Evolutionary conservation across 2,329 filamentous ascomycete genomes (phyloP), one percentile per base, ranked within the genome.

Genomic region (Epichloe gansuensis): DNA sequence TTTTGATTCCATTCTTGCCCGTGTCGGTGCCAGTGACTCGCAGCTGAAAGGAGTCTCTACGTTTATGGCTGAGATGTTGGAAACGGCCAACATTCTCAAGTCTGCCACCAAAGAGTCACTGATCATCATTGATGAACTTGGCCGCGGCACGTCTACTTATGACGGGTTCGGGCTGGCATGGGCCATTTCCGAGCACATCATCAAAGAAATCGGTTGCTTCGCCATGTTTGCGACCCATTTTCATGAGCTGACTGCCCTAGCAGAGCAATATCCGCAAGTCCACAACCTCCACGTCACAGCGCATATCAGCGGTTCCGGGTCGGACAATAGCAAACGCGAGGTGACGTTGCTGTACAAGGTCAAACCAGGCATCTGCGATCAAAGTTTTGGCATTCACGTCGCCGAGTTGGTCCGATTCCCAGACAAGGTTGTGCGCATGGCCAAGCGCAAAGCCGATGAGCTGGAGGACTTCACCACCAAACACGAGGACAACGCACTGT

Each of bases 61-160:
- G 0, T 98, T 98, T 69, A 98, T 98, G 94, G 93, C 93, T 2
- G 93, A 98, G 72, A 98, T 98, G 93, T 80, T 98, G 23, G 93
- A 98, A 68, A 98, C 93, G 1, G 90, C 93, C 59, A 97, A 97
- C 66, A 98, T 98, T 58, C 83, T 98, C 64, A 97, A 97, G 72
- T 94, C 89, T 0, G 93, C 93, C 2, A 98, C 93, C 0, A 82
- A 86, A 35, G 93, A 98, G 66, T 95, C 89, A 4, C 79, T 98
- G 51, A 97, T 98, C 71, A 97, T 98, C 68, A 96, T 98, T 60
- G 94, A 98, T 67, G 93, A 98, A 68, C 81, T 98, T 2, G 93
- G 93, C 48, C 88, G 93, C 55, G 93, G 93, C 53, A 98, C 93
- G 0, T 96, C 90, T 56, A 98, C 94, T 0, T 98, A 98, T 67